Evolutionary conservation across 805 yeast species (phyloP).

Genomic region (Candida bentonensis): DNA sequence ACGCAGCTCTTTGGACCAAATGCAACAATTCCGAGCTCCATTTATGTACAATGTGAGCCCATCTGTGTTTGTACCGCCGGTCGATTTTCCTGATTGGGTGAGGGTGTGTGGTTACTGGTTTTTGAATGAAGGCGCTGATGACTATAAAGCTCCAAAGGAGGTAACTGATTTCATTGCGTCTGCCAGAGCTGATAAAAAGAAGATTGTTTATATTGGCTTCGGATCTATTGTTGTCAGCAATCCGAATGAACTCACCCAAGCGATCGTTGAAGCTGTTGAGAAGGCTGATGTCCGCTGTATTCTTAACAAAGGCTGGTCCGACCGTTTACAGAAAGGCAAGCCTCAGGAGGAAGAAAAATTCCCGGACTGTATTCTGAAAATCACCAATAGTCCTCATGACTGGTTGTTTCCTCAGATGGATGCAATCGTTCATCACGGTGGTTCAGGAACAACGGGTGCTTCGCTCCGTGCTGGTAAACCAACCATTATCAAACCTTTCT

Average conservation of each 20-base stretch:
- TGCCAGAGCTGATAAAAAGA: slow-evolving; percentile 49
- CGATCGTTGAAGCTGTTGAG: slow-evolving; percentile 64
- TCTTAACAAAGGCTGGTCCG: slow-evolving; percentile 91
- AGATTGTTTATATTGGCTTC: slow-evolving; percentile 83
- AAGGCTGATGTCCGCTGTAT: slow-evolving; percentile 78
- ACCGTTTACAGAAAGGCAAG: slow-evolving; percentile 34
- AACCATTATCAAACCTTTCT: slow-evolving; percentile 83
- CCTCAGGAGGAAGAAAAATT: slow-evolving; percentile 27
- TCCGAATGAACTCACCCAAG: slow-evolving; percentile 62
- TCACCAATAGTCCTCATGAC: slow-evolving; percentile 77
- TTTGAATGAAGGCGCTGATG: slow-evolving; percentile 45
- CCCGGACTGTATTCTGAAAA: slow-evolving; percentile 53
- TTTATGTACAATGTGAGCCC: slow-evolving; percentile 85
- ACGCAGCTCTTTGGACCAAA: slow-evolving; percentile 50
- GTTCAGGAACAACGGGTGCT: slow-evolving; percentile 94
- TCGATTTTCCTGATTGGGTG: slow-evolving; percentile 93
- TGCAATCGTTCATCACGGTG: slow-evolving; percentile 96
- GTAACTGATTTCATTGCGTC: slow-evolving; percentile 43
- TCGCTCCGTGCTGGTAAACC: slow-evolving; percentile 76
- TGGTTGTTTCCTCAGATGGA: slow-evolving; percentile 85
- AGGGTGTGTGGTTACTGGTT: slow-evolving; percentile 95
- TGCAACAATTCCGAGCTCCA: slow-evolving; percentile 74
- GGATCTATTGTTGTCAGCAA: slow-evolving; percentile 88
- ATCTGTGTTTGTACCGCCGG: slow-evolving; percentile 76
- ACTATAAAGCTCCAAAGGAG: slow-evolving; percentile 46